Base-by-base conservation (phyloP, 2,329 filamentous ascomycete genomes). In the Hypoxylon sp. region DNA sequence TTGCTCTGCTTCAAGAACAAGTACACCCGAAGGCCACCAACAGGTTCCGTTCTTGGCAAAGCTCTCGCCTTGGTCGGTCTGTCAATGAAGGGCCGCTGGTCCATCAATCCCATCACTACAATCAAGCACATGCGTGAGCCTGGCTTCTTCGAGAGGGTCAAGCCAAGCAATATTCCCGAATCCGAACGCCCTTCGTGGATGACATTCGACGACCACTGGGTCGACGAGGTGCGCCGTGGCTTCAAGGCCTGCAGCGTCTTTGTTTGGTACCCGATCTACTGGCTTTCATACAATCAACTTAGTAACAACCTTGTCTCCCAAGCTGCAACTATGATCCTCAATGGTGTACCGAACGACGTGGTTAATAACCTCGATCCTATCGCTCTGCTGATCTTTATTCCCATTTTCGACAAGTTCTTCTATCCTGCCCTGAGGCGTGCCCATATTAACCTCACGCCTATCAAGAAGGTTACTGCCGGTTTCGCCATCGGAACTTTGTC, bases 141-240 rank as follows among this genome's bases (percentile, higher is more conserved):
- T 79, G 74, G 69, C 3, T 88, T 91, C 79, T 93, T 90, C 88
- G 87, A 92, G 25, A 75, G 81, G 3, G 87, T 88, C 64, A 92
- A 91, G 80, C 91, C 91, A 2, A 91, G 88, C 75, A 81, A 82
- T 34, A 82, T 92, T 5, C 80, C 84, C 8, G 80, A 84, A 37
- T 77, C 77, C 1, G 76, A 83, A 68, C 88, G 88, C 58, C 91
- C 91, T 0, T 41, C 59, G 0, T 94, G 91, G 91, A 94, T 94
- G 90, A 91, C 89, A 0, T 94, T 93, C 71, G 91, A 95, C 67
- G 92, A 95, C 71, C 87, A 87, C 55, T 95, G 91, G 91, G 91
- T 95, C 32, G 91, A 93, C 75, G 90, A 94, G 75, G 88, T 94
- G 51, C 84, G 84, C 55, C 89, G 91, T 78, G 91, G 90, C 66